Evolutionary conservation across 108 stramenopile genomes (phyloP).

Genomic region (Fragilaria crotonensis): DNA sequence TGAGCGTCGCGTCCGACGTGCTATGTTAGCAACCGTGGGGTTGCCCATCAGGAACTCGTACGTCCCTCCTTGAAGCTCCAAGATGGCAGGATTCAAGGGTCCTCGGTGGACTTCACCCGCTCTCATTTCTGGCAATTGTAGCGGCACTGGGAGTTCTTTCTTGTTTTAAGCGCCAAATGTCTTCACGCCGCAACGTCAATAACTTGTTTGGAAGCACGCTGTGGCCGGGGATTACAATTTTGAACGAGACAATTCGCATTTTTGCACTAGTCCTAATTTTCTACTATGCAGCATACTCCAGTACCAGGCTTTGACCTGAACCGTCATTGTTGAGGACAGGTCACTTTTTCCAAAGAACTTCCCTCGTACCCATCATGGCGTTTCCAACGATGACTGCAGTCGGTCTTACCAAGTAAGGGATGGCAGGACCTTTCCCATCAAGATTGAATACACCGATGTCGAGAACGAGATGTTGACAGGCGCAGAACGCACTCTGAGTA

Average conservation of each 20-base stretch:
- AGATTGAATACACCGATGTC: constrained; percentile 40
- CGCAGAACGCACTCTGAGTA: constrained; percentile 13
- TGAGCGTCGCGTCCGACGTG: constrained; percentile 64
- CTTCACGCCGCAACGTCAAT: constrained; percentile 33
- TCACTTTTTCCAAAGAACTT: constrained; percentile 75
- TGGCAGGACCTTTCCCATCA: constrained; percentile 33
- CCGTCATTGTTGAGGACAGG: constrained; percentile 62
- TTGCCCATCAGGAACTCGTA: constrained; percentile 72
- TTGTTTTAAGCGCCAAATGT: constrained; percentile 61
- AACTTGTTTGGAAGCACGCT: constrained; percentile 58
- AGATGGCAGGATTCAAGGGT: constrained; percentile 59
- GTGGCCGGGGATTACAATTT: constrained; percentile 81
- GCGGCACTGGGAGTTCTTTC: constrained; percentile 52
- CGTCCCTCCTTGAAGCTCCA: constrained; percentile 65
- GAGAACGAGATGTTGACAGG: constrained; percentile 38
- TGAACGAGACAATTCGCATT: constrained; percentile 64
- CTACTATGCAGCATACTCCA: constrained; percentile 46
- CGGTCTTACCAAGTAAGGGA: constrained; percentile 46
- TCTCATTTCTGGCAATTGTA: constrained; percentile 43
- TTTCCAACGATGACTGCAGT: constrained; percentile 42
- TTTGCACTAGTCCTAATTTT: constrained; percentile 72
- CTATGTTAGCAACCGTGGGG: constrained; percentile 73
- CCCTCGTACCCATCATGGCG: constrained; percentile 45
- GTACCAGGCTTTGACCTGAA: constrained; percentile 67
- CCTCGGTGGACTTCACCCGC: constrained; percentile 66